Evolutionary conservation across 2,329 filamentous ascomycete genomes (phyloP).

Genomic region (Talaromyces sp.): DNA sequence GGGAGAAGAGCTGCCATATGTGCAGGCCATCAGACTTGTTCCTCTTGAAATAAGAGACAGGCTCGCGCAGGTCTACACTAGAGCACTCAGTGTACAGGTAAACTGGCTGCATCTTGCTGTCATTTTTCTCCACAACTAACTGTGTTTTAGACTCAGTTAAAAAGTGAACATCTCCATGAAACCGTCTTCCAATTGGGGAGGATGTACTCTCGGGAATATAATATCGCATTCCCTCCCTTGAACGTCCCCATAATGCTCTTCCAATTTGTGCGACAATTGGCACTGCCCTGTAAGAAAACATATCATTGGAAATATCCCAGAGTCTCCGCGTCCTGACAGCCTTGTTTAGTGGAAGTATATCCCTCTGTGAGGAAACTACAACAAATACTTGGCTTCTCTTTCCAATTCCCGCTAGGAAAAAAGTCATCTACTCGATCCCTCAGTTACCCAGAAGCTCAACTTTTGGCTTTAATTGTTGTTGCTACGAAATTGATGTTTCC

Average conservation of each 20-base stretch:
- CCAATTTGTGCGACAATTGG: constrained; percentile 63
- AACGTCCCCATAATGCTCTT: constrained; percentile 65
- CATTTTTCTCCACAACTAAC: no score
- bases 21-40: constrained; percentile 50
- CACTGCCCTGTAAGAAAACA: constrained; percentile 59
- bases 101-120: constrained; percentile 2
- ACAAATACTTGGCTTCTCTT: constrained; percentile 51
- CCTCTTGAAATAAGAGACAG: constrained; percentile 40
- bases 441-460: constrained; percentile 66
- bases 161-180: constrained; percentile 56
- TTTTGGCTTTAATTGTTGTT: constrained; percentile 66
- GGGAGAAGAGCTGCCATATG: constrained; percentile 71
- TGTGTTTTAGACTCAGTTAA: constrained; percentile 12
- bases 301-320: background rate
- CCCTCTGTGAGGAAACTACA: constrained; percentile 56
- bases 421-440: constrained; percentile 36
- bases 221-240: constrained; percentile 64
- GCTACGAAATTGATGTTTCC: constrained; percentile 76
- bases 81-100: constrained; percentile 36
- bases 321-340: background rate
- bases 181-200: constrained; percentile 56
- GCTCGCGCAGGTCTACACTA: constrained; percentile 36
- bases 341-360: constrained; percentile 23
- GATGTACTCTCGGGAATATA: constrained; percentile 62
- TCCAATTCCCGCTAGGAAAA: constrained; percentile 43